Evolutionary conservation across 331 rosid genomes (phyloP), one percentile per base, ranked within the genome.

Genomic region (Quercus phellos): DNA sequence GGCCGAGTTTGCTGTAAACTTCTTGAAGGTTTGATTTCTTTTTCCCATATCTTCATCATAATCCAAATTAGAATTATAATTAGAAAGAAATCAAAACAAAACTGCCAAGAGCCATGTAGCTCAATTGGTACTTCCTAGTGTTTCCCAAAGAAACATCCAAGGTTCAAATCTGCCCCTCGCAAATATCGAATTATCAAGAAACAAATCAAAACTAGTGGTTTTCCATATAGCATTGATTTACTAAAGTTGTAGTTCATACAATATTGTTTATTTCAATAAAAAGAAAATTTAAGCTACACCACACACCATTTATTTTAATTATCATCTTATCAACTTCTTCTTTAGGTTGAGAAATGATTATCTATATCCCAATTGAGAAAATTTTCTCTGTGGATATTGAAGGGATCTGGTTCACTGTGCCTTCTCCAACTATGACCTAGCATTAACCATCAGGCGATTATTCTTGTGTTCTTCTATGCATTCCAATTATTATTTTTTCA

Each of bases 1-100:
- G 81, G 94, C 98, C 51, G 99, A 95, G 86, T 79, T 95, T 82
- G 99, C 98, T 10, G 99, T 95, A 13, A 97, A 95, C 85, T 95
- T 90, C 77, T 80, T 95, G 85, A 95, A 95, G 99, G 99, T 95
- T 74, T 72, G 89, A 73, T 79, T 72, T 82, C 60, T 21, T 73
- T 18, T 72, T 6, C 26, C 46, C 34, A 61, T 63, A 34, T 74
- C 21, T 72, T 67, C 61, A 22, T 66, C 55, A 24, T 11, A 12
- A 6, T 38, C 55, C 32, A 61, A 34, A 66, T 46, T 66, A 34
- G 8, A 66, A 66, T 66, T 32, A 16, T 12, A 66, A 66, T 17
- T 32, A 18, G 19, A 66, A 30, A 30, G 26, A 32, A 32, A 21
- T 46, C 53, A 46, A 46, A 46, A 12, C 16, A 38, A 38, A 38